A percentile compares a stretch with the other conserved stretches of the same genome.
Evolutionary conservation across 2,329 filamentous ascomycete species (phyloP).

Genomic region (Zasmidium cellare): DNA sequence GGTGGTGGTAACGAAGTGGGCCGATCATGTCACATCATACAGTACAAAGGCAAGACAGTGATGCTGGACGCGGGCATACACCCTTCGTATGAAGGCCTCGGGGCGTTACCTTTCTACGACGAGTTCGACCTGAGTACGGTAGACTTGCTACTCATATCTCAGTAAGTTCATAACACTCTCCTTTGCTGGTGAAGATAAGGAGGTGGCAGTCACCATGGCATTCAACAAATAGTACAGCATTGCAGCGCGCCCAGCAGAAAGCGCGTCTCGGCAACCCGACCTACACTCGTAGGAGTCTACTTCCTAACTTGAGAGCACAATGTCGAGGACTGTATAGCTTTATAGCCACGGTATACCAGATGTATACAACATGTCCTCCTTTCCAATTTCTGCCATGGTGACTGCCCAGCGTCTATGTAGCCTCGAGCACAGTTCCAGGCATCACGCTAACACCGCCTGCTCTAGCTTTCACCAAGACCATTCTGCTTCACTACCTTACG

Average conservation of each 20-base stretch:
- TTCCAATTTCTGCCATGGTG: slow-evolving; percentile 19
- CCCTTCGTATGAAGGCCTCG: slow-evolving; percentile 91
- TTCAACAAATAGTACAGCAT: too few relatives aligned
- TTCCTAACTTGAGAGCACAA: too few relatives aligned
- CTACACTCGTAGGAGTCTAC: too few relatives aligned
- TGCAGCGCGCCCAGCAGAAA: too few relatives aligned
- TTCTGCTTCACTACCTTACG: slow-evolving; percentile 96
- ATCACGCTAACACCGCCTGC: neutral
- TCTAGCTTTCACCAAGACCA: slow-evolving; percentile 95
- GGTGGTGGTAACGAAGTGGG: slow-evolving; percentile 97
- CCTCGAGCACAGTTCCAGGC: neutral
- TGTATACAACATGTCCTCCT: slow-evolving; percentile 12
- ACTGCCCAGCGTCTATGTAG: slow-evolving; percentile 2
- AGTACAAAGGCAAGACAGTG: slow-evolving; percentile 98
- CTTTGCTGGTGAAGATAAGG: neutral
- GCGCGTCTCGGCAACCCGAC: too few relatives aligned
- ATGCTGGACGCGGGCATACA: slow-evolving; percentile 99
- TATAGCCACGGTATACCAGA: slow-evolving; percentile 38
- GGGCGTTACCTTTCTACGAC: slow-evolving; percentile 93
- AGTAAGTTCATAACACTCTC: slow-evolving; percentile 67
- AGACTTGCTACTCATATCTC: slow-evolving; percentile 95
- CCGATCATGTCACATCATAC: slow-evolving; percentile 93
- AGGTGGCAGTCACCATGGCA: slow-evolving; percentile 21
- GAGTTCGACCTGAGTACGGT: slow-evolving; percentile 97
- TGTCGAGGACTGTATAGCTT: slow-evolving; percentile 7